Evolutionary conservation across 352 stramenopile species (phyloP), one percentile per base, ranked within the genome.

Genomic region (Phytophthora ramorum): DNA sequence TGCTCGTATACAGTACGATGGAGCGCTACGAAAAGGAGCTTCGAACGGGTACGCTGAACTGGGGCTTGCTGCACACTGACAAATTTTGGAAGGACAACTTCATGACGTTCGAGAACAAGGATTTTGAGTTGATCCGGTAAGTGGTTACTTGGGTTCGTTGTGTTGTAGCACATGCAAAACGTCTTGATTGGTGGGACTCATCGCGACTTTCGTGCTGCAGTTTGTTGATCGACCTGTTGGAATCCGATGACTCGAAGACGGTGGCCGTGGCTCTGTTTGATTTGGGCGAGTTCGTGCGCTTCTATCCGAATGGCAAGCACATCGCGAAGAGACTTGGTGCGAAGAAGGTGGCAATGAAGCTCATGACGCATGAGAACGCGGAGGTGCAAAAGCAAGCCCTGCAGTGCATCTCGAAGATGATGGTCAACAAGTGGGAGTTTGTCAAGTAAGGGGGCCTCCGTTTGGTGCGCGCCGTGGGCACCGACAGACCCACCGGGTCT

Each of bases 1-100:
- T 53, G 26, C 26, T 32, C 20, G 1, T 48, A 14, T 58, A 43
- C 71, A 98, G 88, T 58, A 97, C 96, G 30, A 98, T 98, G 91
- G 97, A 99, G 71, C 90, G 97, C 9, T 99, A 98, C 71, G 92
- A 97, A 66, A 98, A 97, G 71, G 96, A 99, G 74, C 79, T 99
- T 8, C 90, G 96, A 59, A 98, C 93, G 26, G 97, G 96, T 10
- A 83, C 93, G 43, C 71, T 99, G 6, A 91, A 97, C 76, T 99
- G 97, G 97, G 97, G 97, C 26, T 83, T 98, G 28, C 83, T 97
- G 16, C 97, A 99, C 79, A 99, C 96, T 37, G 97, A 99, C 74
- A 98, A 98, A 56, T 99, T 99, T 74, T 99, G 98, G 95, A 97
- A 97, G 63, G 97, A 99, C 74, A 99, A 99, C 81, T 97, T 97